phyloP scores from a whole-genome alignment of 2,329 filamentous ascomycete genomes.

The Monilinia vaccinii-corymbosi region DNA sequence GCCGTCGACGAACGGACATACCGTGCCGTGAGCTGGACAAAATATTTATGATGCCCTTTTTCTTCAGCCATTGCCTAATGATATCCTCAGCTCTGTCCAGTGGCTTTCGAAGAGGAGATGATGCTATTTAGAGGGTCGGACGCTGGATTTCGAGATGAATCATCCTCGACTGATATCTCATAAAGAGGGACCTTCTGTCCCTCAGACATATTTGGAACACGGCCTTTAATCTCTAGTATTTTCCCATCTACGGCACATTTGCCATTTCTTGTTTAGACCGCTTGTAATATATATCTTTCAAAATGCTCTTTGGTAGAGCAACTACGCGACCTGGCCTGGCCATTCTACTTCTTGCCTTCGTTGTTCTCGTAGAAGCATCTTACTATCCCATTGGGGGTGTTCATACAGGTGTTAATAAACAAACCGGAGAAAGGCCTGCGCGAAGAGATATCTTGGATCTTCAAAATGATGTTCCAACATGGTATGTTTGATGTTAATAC shows the following conservation, averaged over 20 bases:
- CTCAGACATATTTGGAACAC: neutral
- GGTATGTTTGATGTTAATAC: neutral
- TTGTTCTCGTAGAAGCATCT: neutral
- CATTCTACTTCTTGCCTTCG: neutral
- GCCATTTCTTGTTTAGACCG: neutral
- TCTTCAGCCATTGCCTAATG: neutral
- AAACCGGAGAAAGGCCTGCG: conserved; percentile 7
- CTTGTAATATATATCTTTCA: neutral
- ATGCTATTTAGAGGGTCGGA: neutral
- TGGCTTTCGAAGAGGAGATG: neutral
- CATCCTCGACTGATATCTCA: neutral
- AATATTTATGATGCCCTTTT: neutral
- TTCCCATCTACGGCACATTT: neutral
- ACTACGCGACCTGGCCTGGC: neutral
- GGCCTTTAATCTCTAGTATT: neutral
- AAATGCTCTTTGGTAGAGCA: neutral
- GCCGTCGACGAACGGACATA: neutral
- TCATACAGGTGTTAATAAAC: conserved; percentile 10
- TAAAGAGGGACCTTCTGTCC: neutral
- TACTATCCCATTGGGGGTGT: conserved; percentile 10
- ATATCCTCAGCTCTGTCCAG: neutral
- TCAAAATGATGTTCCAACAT: conserved; percentile 10
- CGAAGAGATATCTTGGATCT: conserved; percentile 13
- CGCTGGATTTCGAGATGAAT: neutral
- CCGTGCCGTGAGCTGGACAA: neutral